Conservation (phyloP, 805 yeast genomes). For the Metschnikowia koreensis region DNA sequence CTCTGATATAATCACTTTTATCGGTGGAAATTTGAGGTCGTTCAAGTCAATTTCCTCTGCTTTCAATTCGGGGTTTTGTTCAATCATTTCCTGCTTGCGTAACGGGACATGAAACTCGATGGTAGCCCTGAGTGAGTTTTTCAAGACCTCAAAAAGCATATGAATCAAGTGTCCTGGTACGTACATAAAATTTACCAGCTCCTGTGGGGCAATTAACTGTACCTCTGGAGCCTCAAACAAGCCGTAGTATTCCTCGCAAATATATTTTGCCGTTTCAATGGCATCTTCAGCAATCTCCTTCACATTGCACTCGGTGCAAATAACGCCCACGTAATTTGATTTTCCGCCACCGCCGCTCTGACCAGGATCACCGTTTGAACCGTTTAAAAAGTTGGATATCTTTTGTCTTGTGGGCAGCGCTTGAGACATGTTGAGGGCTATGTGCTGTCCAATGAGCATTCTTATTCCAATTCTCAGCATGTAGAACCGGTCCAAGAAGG, state of each 20-base stretch:
- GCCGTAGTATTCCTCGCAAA: conserved; percentile 89
- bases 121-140: conserved; percentile 84
- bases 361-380: conserved; percentile 19
- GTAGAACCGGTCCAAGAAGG: conserved; percentile 81
- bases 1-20: conserved; percentile 82
- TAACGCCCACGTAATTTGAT: conserved; percentile 81
- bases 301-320: conserved; percentile 80
- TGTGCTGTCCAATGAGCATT: conserved; percentile 93
- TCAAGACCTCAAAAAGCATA: conserved; percentile 84
- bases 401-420: conserved; percentile 40
- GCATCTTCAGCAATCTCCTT: conserved; percentile 84
- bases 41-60: conserved; percentile 45
- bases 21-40: conserved; percentile 75
- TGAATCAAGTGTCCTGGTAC: conserved; percentile 92
- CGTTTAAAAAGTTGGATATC: conserved; percentile 35
- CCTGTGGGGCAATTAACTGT: conserved; percentile 70
- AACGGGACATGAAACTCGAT: conserved; percentile 72
- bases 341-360: conserved; percentile 14
- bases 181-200: conserved; percentile 75
- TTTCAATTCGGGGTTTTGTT: conserved; percentile 40
- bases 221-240: conserved; percentile 84
- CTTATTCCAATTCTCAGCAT: conserved; percentile 90
- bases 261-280: conserved; percentile 83
- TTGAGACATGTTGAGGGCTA: conserved; percentile 74
- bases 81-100: conserved; percentile 36